Evolutionary conservation across 192 early-diverging fungal species (phyloP), one percentile per base, ranked within the genome.

Genomic region (Backusella tuberculispora): DNA sequence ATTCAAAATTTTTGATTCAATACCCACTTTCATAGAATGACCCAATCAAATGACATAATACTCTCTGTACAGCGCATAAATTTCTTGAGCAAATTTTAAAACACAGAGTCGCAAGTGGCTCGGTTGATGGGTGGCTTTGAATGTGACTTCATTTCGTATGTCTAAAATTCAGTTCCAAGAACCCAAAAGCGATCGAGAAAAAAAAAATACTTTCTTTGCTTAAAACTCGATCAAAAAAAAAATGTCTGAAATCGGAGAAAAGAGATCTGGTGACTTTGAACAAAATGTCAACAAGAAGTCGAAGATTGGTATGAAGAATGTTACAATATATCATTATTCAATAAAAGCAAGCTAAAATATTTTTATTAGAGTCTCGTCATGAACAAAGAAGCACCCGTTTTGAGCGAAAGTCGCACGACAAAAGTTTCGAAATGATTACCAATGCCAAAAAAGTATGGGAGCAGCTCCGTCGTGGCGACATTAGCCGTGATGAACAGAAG

Each of bases 401-500:
- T 13, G 91, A 94, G 77, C 88, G 94, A 29, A 88, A 90, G 77
- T 74, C 81, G 7, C 81, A 87, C 46, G 86, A 91, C 72, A 91
- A 92, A 6, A 85, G 88, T 40, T 88, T 87, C n/a, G 87, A 89
- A 72, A 81, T 96, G 46, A 92, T 95, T 69, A 50, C 83, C 38
- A 80, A 86, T 29, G 91, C 91, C 21, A 95, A 96, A 80, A 90
- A 86, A 70, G 79, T 94, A 45, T 98, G 96, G 96, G 96, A 98
- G 76, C 77, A 85, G 66, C 84, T 98, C 63, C 87, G 96, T 63
- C 89, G 87, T 66, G 88, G 91, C 78, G 88, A 91, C 63, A 73
- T 94, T 8, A 85, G 84, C n/a, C 81, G 80, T 19, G 86, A 85
- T 41, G 89, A 91, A 75, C 86, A 94, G 40, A 75, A 81, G 38